Percentiles rank a stretch among this genome's conserved stretches.
phyloP scores from a whole-genome alignment of 2,329 filamentous ascomycete species.

The Pyrenochaeta sp. region DNA sequence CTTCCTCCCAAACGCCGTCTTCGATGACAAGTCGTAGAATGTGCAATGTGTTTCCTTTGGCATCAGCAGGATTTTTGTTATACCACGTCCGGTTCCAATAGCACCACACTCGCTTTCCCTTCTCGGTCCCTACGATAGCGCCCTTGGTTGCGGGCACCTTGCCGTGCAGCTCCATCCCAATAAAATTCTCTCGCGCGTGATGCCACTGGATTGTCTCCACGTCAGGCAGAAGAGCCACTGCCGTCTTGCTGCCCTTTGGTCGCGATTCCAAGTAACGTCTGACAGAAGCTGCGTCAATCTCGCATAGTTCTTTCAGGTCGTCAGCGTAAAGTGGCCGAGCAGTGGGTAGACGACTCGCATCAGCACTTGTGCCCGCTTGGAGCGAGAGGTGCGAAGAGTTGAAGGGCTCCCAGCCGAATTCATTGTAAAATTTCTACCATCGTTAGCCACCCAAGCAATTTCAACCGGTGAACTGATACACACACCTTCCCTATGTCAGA shows the following conservation, averaged over 20 bases:
- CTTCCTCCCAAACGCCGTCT: slow-evolving; percentile 51
- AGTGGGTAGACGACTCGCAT: slow-evolving; percentile 20
- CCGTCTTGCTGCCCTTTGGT: slow-evolving; percentile 54
- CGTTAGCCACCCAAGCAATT: slow-evolving; percentile 69
- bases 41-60: slow-evolving; percentile 72
- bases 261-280: slow-evolving; percentile 58
- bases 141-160: slow-evolving; percentile 71
- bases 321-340: slow-evolving; percentile 63
- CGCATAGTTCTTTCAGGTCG: slow-evolving; percentile 69
- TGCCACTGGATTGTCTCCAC: slow-evolving; percentile 77
- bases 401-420: slow-evolving; percentile 78
- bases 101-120: slow-evolving; percentile 72
- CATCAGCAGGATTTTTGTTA: slow-evolving; percentile 62
- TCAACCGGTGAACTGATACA: slow-evolving; percentile 65
- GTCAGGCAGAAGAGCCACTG: slow-evolving; percentile 74
- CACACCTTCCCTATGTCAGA: slow-evolving; percentile 77
- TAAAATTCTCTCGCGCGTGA: slow-evolving; percentile 81
- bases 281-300: slow-evolving; percentile 70
- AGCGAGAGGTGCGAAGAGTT: slow-evolving; percentile 71
- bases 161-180: slow-evolving; percentile 70
- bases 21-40: slow-evolving; percentile 75
- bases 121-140: slow-evolving; percentile 65
- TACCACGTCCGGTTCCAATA: slow-evolving; percentile 74
- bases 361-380: slow-evolving; percentile 14
- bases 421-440: slow-evolving; percentile 80